Conservation (phyloP, 352 stramenopile species). For the Pythium oligandrum region DNA sequence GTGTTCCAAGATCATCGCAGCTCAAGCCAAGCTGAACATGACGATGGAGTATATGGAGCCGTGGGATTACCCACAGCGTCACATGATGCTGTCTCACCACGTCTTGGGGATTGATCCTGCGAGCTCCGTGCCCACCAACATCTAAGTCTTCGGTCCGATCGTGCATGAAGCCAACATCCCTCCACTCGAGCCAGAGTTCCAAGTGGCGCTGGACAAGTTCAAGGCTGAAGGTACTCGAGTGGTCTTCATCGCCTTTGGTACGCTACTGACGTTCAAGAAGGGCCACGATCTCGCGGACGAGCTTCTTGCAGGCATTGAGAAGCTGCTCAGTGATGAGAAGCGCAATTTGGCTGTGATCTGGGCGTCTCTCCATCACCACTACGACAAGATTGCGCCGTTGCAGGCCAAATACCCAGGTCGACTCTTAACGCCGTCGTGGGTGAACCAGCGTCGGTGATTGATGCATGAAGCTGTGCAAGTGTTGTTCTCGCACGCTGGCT, state of each 20-base stretch:
- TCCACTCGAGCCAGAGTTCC: slow-evolving; percentile 16
- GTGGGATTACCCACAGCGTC: slow-evolving; percentile 19
- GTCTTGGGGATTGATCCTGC: slow-evolving; percentile 18
- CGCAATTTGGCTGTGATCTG: slow-evolving; percentile 18
- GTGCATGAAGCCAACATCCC: slow-evolving; percentile 20
- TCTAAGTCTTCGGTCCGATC: slow-evolving; percentile 17
- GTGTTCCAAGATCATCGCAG: slow-evolving; percentile 15
- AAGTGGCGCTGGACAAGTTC: slow-evolving; percentile 12
- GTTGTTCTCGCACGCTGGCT: slow-evolving; percentile 17
- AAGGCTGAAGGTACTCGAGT: slow-evolving; percentile 8
- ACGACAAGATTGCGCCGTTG: slow-evolving; percentile 4
- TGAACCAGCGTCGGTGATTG: slow-evolving; percentile 16
- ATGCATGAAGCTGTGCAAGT: slow-evolving; percentile 22
- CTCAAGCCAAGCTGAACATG: slow-evolving; percentile 14
- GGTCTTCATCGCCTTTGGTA: slow-evolving; percentile 18
- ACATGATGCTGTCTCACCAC: slow-evolving; percentile 23
- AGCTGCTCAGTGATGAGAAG: slow-evolving; percentile 9
- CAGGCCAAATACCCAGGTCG: slow-evolving; percentile 13
- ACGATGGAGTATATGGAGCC: slow-evolving; percentile 21
- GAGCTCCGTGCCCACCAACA: slow-evolving; percentile 19
- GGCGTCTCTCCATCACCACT: slow-evolving; percentile 14
- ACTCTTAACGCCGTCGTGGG: slow-evolving; percentile 18
- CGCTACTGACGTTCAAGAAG: slow-evolving; percentile 18
- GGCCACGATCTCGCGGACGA: slow-evolving; percentile 14
- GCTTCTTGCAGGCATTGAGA: slow-evolving; percentile 12